These are phyloP conservation scores for Fusarium nelsonii DNA, from an alignment of 2,329 filamentous ascomycete genomes.

Conservation along the genomic window DNA sequence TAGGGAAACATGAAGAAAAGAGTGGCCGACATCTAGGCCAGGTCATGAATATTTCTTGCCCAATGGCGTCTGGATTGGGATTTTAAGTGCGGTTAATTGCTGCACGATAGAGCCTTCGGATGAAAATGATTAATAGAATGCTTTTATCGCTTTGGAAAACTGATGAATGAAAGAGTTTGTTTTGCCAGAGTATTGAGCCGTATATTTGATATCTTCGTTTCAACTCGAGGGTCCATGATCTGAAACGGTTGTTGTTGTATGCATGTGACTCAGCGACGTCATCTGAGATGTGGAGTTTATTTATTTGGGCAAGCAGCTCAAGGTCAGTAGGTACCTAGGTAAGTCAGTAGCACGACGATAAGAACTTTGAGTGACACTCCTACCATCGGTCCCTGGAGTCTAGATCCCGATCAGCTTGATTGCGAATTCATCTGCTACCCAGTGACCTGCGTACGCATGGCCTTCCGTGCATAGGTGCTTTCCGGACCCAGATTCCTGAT, in stretches of 20 bases:
- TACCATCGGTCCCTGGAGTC: background rate
- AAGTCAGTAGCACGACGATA: slow-evolving; percentile 17
- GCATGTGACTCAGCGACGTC: slow-evolving; percentile 30
- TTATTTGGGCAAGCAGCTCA: background rate
- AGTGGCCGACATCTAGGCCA: background rate
- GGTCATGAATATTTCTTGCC: background rate
- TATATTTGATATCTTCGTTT: background rate
- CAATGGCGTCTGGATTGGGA: slow-evolving; percentile 18
- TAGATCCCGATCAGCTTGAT: background rate
- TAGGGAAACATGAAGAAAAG: background rate
- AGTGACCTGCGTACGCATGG: background rate
- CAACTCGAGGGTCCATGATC: background rate
- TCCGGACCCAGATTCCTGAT: background rate
- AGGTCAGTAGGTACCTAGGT: background rate
- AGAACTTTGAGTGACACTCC: slow-evolving; percentile 17
- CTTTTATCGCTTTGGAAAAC: background rate
- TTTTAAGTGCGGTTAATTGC: slow-evolving; percentile 17
- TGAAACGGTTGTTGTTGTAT: background rate
- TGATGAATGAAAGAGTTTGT: background rate
- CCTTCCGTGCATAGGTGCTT: background rate
- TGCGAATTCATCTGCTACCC: background rate
- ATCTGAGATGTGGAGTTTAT: slow-evolving; percentile 35
- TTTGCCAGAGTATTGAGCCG: background rate
- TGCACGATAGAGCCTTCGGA: slow-evolving; percentile 8
- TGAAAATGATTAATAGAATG: slow-evolving; percentile 24